Base-by-base conservation (phyloP, 176 grass and related monocot genomes). In the Ampelocalamus luodianensis region DNA sequence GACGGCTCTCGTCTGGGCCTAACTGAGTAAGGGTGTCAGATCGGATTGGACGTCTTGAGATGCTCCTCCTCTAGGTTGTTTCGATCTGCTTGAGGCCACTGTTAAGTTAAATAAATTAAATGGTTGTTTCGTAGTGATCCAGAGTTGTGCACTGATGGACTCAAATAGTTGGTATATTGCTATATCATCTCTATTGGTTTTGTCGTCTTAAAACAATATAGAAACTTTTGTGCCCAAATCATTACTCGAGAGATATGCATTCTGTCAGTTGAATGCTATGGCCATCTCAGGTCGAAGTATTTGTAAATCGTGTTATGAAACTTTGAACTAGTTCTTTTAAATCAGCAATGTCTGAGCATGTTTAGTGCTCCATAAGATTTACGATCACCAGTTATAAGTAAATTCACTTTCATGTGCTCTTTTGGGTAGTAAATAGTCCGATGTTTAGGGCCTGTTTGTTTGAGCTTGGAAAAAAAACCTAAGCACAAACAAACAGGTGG, bases 31-130 rank as follows among this genome's bases (percentile, higher is more conserved):
- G 43, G 37, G 10, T 29, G 53, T 29, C n/a, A 3, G 68, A 72
- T 61, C 5, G 12, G 80, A 61, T 72, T 60, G 17, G 68, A 29
- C 80, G 68, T 80, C 68, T 61, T 82, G 55, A 72, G 34, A 10
- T 4, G 55, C 32, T 34, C 32, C 32, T 34, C 32, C 32, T 34
- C 32, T 34, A 34, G 2, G 36, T 61, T 22, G 42, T 80, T 37
- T 61, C 22, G 49, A 50, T 67, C 49, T 80, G 22, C 44, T 56
- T 58, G 67, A 36, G 43, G n/a, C 18, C n/a, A 15, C 26, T 34
- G 32, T 34, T 38, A 65, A 49, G 17, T 51, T 22, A 46, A 50
- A 45, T 51, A 22, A 26, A 74, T 68, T 4, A 29, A 61, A 56
- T 69, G 49, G 12, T 61, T 1, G 50, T 15, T 74, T 34, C 10